Evolutionary conservation across 1,284 basidiomycete genomes (phyloP).

Genomic region (Naganishia sp.): DNA sequence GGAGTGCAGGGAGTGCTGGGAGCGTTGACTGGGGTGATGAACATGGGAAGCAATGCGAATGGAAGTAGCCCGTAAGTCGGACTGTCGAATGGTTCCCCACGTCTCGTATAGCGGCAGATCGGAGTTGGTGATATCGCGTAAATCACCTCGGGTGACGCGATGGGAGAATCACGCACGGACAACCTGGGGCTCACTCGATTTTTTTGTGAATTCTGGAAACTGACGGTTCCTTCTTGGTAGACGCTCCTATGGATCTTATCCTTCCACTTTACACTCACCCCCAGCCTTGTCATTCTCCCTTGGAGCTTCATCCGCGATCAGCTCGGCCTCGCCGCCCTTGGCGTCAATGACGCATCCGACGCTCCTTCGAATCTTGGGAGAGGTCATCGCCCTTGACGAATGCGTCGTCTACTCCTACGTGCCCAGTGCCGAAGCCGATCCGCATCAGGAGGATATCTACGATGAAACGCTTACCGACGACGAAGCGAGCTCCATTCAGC

Average conservation of each 20-base stretch:
- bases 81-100: background rate
- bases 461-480: conserved; percentile 41
- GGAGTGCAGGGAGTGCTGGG: conserved; percentile 52
- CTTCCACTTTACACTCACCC: conserved; percentile 33
- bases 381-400: conserved; percentile 83
- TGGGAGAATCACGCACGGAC: conserved; percentile 4
- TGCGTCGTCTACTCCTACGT: conserved; percentile 95
- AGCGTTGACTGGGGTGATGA: conserved; percentile 32
- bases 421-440: conserved; percentile 92
- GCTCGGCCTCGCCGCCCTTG: conserved; percentile 24
- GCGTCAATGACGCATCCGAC: conserved; percentile 68
- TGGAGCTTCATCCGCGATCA: conserved; percentile 14
- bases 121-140: conserved; percentile 15
- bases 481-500: conserved; percentile 43
- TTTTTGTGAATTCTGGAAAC: background rate
- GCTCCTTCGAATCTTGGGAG: conserved; percentile 82
- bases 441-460: conserved; percentile 71
- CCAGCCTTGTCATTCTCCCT: conserved; percentile 31
- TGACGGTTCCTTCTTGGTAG: conserved; percentile 13
- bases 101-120: background rate
- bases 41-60: conserved; percentile 28
- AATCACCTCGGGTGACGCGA: conserved; percentile 22
- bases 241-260: conserved; percentile 40
- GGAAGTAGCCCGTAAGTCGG: conserved; percentile 34
- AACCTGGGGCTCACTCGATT: conserved; percentile 12